phyloP scores from a whole-genome alignment of 169 alveolate genomes.

The Babesia bovis region DNA sequence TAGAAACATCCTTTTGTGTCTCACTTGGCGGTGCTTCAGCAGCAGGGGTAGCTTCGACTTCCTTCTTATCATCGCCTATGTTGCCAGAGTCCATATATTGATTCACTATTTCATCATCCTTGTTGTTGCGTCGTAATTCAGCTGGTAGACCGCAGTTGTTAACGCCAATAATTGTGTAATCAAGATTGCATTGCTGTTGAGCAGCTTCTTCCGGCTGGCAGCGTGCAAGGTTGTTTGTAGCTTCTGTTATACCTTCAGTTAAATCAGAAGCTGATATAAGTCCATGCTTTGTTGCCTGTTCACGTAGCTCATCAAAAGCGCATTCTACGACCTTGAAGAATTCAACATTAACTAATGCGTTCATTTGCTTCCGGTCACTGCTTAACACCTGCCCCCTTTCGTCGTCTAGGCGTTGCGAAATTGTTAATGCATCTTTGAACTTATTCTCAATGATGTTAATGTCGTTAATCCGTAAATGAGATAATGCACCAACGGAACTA shows the following conservation, averaged over 20 bases:
- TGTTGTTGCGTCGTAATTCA: neutral
- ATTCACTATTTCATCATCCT: constrained; percentile 14
- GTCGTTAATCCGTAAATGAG: constrained; percentile 15
- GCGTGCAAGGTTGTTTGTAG: constrained; percentile 40
- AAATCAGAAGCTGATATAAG: constrained; percentile 53
- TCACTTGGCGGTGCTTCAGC: neutral
- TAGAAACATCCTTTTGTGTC: neutral
- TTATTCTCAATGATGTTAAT: constrained; percentile 51
- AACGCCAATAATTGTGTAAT: constrained; percentile 1
- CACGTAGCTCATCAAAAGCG: constrained; percentile 64
- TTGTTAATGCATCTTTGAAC: constrained; percentile 33
- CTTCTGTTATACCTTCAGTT: constrained; percentile 38
- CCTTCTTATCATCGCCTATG: neutral
- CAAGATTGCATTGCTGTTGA: neutral
- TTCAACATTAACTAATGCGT: constrained; percentile 34
- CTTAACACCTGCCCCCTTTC: neutral
- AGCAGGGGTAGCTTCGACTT: neutral
- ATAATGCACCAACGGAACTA: constrained; percentile 22
- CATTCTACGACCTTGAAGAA: constrained; percentile 30
- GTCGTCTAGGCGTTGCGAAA: constrained; percentile 19
- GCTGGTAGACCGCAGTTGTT: constrained; percentile 4
- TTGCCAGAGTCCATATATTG: neutral
- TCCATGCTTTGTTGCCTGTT: constrained; percentile 44
- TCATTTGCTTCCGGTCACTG: constrained; percentile 3
- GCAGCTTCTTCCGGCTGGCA: constrained; percentile 35